Evolutionary conservation across 2,329 filamentous ascomycete species (phyloP).

Genomic region (Pleoardoris graminearum): DNA sequence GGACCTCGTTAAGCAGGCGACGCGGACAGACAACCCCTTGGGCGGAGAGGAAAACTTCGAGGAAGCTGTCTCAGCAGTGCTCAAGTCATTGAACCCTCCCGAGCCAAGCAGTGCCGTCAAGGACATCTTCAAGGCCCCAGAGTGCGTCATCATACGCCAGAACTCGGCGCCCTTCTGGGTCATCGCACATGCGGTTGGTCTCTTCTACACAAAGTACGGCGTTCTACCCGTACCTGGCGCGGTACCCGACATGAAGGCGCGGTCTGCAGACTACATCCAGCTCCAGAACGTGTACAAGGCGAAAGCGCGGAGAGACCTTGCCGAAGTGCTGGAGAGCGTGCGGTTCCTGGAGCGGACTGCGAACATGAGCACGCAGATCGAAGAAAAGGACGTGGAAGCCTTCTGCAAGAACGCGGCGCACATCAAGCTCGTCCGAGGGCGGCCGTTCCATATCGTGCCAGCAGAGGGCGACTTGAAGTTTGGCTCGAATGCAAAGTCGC

Average conservation of each 20-base stretch:
- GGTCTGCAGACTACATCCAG: conserved; percentile 84
- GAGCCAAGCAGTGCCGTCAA: conserved; percentile 69
- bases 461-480: conserved; percentile 49
- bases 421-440: conserved; percentile 79
- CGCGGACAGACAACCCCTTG: conserved; percentile 74
- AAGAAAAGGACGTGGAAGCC: conserved; percentile 76
- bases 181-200: conserved; percentile 76
- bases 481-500: conserved; percentile 56
- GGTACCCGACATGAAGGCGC: conserved; percentile 96
- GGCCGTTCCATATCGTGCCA: conserved; percentile 55
- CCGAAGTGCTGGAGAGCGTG: conserved; percentile 71
- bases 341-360: conserved; percentile 58
- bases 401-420: conserved; percentile 97
- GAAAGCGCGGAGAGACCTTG: conserved; percentile 78
- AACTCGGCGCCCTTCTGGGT: conserved; percentile 78
- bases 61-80: conserved; percentile 82
- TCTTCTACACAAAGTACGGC: conserved; percentile 73
- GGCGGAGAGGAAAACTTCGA: conserved; percentile 97
- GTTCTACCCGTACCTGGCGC: conserved; percentile 82
- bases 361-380: conserved; percentile 56
- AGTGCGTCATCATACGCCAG: conserved; percentile 53
- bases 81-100: conserved; percentile 78
- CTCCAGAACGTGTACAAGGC: conserved; percentile 91
- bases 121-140: conserved; percentile 76
- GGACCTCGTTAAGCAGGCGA: conserved; percentile 66